These are phyloP conservation scores for Candida fluviatilis DNA, from an alignment of 805 yeast species.

Conservation along the genomic window DNA sequence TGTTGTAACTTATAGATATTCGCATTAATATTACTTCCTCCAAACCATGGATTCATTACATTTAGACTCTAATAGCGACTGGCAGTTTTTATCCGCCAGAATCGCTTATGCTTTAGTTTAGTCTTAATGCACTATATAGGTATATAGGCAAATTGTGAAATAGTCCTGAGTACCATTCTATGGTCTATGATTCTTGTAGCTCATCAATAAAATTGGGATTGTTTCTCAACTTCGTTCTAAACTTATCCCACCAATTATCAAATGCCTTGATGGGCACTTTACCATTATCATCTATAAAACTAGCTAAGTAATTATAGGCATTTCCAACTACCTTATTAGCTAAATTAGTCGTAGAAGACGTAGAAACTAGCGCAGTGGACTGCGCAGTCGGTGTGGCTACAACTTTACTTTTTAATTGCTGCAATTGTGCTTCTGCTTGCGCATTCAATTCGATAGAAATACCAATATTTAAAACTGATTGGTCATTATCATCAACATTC, in stretches of 20 bases:
- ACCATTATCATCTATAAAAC: conserved; percentile 78
- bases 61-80: too few relatives aligned
- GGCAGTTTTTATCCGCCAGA: too few relatives aligned
- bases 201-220: conserved; percentile 79
- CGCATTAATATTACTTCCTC: too few relatives aligned
- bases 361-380: conserved; percentile 11
- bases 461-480: conserved; percentile 52
- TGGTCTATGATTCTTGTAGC: conserved; percentile 13
- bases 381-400: conserved; percentile 13
- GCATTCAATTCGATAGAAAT: conserved; percentile 82
- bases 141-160: too few relatives aligned
- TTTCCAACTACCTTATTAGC: conserved; percentile 88
- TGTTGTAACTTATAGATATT: too few relatives aligned
- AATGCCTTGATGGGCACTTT: conserved; percentile 84
- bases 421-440: conserved; percentile 59
- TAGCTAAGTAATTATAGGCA: conserved; percentile 85
- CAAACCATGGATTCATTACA: too few relatives aligned
- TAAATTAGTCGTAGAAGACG: conserved; percentile 28
- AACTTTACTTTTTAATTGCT: conserved; percentile 33
- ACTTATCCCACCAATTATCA: conserved; percentile 95
- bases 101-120: too few relatives aligned
- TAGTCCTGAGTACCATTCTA: too few relatives aligned
- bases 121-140: too few relatives aligned
- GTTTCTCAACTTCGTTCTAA: conserved; percentile 65
- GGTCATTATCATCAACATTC: conserved; percentile 26